Percentiles rank a stretch among this genome's conserved stretches.
Conservation (phyloP, 2,329 filamentous ascomycete genomes). For the Colletotrichum higginsianum region DNA sequence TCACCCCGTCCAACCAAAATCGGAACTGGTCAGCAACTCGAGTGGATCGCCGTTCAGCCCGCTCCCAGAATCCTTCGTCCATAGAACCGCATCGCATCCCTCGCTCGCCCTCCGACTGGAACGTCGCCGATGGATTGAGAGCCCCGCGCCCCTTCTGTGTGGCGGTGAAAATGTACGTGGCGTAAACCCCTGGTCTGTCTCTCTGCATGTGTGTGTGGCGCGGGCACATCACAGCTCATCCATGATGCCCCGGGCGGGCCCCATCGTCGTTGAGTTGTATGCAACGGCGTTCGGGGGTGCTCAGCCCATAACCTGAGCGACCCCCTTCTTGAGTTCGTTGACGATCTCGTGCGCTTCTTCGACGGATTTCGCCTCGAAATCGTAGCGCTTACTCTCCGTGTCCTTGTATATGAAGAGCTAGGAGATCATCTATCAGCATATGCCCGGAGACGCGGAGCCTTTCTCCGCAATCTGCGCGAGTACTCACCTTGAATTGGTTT, state of each 20-base stretch:
- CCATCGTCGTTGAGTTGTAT: conserved; percentile 11
- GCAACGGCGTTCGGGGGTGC: neutral
- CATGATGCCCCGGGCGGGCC: neutral
- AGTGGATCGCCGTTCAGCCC: conserved; percentile 10
- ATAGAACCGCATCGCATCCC: neutral
- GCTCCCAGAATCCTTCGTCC: neutral
- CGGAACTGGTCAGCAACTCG: conserved; percentile 28
- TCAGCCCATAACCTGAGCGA: conserved; percentile 52
- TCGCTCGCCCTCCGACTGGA: conserved; percentile 16
- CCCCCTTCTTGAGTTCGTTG: conserved; percentile 81
- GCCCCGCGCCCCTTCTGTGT: conserved; percentile 3
- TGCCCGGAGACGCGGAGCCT: neutral
- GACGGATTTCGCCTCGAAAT: conserved; percentile 83
- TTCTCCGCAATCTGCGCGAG: neutral
- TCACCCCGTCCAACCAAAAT: conserved; percentile 19
- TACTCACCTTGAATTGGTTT: conserved; percentile 80
- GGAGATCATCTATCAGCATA: conserved; percentile 14
- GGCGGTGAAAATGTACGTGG: conserved; percentile 35
- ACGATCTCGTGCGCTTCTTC: conserved; percentile 86
- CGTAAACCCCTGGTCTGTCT: neutral
- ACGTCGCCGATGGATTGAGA: neutral
- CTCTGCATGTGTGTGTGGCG: conserved; percentile 15
- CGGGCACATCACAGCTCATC: conserved; percentile 15
- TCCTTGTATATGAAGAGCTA: conserved; percentile 81
- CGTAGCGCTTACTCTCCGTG: conserved; percentile 84